These are phyloP conservation scores for Coprinellus aureogranulatus DNA, from an alignment of 768 basidiomycete species.

Conservation along the genomic window DNA sequence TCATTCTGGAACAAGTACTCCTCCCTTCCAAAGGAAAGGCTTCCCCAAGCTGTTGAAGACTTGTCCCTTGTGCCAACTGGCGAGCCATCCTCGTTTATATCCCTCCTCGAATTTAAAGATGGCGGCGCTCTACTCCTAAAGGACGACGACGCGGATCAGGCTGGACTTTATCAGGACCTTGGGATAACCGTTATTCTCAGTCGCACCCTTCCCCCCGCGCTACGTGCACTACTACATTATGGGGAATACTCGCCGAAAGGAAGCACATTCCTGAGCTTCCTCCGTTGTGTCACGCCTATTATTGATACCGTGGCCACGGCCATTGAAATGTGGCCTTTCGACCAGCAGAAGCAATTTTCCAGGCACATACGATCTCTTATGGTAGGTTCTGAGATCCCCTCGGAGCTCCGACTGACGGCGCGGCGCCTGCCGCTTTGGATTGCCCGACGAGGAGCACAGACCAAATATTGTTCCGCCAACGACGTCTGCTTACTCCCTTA, in stretches of 20 bases:
- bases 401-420: not conserved
- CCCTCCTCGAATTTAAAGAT: constrained; percentile 26
- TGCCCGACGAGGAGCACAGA: not conserved
- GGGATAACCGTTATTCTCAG: constrained; percentile 13
- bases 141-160: constrained; percentile 9
- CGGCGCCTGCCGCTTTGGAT: not conserved
- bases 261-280: not conserved
- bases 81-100: constrained; percentile 23
- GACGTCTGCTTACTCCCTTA: not conserved
- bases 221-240: not conserved
- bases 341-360: not conserved
- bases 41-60: constrained; percentile 14
- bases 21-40: constrained; percentile 8
- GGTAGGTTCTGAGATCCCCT: not conserved
- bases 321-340: not conserved
- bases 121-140: constrained; percentile 22
- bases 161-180: constrained; percentile 23
- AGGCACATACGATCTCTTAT: not conserved
- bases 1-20: constrained; percentile 30
- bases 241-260: not conserved
- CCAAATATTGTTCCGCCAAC: not conserved
- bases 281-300: not conserved
- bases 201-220: constrained; percentile 11
- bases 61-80: constrained; percentile 36
- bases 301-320: not conserved